Evolutionary conservation across 371 early-diverging fungal genomes (phyloP).

Genomic region (Apophysomyces ossiformis): DNA sequence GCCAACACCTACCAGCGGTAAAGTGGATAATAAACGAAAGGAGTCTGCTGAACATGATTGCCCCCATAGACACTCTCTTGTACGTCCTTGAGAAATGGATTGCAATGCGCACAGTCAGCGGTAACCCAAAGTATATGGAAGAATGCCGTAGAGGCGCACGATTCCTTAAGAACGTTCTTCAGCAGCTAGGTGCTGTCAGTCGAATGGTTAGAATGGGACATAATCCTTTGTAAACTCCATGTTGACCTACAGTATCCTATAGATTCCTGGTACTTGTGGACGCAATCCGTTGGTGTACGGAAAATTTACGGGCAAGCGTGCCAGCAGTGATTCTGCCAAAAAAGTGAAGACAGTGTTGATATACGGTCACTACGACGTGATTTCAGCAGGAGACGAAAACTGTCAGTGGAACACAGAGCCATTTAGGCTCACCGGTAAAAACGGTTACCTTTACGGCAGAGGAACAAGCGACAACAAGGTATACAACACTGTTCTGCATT

Average conservation of each 20-base stretch:
- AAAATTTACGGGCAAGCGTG: conserved; percentile 58
- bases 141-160: conserved; percentile 81
- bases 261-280: conserved; percentile 67
- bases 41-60: background rate
- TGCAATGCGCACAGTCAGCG: conserved; percentile 71
- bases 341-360: conserved; percentile 65
- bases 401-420: conserved; percentile 60
- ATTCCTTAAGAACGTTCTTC: conserved; percentile 70
- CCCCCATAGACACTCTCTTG: conserved; percentile 54
- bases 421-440: conserved; percentile 55
- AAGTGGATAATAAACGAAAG: background rate
- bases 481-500: background rate
- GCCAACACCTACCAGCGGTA: conserved; percentile 33
- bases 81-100: conserved; percentile 77
- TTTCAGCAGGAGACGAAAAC: conserved; percentile 63
- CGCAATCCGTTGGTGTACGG: conserved; percentile 82
- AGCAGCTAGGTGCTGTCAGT: conserved; percentile 77
- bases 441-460: conserved; percentile 82
- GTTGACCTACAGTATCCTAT: background rate
- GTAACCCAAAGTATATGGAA: conserved; percentile 64
- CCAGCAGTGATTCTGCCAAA: conserved; percentile 10
- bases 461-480: conserved; percentile 85
- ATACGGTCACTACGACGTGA: conserved; percentile 90
- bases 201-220: conserved; percentile 42
- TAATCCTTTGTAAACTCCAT: too few relatives aligned